Evolutionary conservation across 768 basidiomycete genomes (phyloP), one percentile per base, ranked within the genome.

Genomic region (Termitomyces sp.): DNA sequence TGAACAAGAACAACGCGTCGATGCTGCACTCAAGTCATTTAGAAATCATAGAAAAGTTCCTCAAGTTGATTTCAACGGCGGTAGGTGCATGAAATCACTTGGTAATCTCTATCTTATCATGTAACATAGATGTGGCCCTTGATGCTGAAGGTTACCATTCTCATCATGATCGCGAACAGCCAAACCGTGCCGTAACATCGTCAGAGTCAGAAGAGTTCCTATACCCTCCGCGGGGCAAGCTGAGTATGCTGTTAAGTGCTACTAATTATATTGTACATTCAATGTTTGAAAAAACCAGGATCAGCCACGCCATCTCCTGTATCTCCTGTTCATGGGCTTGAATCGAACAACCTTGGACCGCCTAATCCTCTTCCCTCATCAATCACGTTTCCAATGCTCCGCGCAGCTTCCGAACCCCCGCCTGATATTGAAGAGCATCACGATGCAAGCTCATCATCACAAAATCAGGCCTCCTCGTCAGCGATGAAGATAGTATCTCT

Each of bases 91-190:
- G 12, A 49, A n/a, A 11, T 25, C n/a, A 23, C 44, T 28, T 40
- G 21, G 11, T 21, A 35, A 21, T 40, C n/a, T 41, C 8, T 48
- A 35, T 41, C 55, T 57, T 35, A 61, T 55, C 28, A 19, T 50
- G 25, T 16, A 8, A n/a, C 34, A 8, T 59, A 91, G 91, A 86
- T 61, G 77, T 94, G 47, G 87, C 90, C 16, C 76, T 95, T 32
- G 94, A 97, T 63, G 82, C 84, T 64, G 83, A 85, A 52, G 94
- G 93, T 0, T 96, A 96, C 68, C 88, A 91, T 68, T 73, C 81
- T 19, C 73, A 73, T 52, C 73, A 75, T 51, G 63, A 63, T 16
- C 71, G 68, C 28, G 76, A 77, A 64, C 59, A 63, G 28, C 76
- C 76, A 23, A 77, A 79, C 54, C 67, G 69, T 35, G 79, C 76